Evolutionary conservation across 1,284 basidiomycete species (phyloP).

Genomic region (Serendipita sp.): DNA sequence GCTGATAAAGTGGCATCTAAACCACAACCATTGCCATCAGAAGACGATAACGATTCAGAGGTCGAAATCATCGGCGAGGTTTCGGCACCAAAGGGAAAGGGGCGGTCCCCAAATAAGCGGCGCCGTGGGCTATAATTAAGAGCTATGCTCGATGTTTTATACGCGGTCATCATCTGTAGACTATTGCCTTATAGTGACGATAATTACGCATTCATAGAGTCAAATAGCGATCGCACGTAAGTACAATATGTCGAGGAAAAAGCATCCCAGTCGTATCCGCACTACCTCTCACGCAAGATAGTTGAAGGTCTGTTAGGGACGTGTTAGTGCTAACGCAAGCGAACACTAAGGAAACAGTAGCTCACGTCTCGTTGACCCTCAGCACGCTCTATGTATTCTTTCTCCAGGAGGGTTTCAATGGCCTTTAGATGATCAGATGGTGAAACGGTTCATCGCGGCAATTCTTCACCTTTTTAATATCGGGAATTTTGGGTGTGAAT

Average conservation of each 20-base stretch:
- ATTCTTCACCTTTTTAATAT: conserved; percentile 68
- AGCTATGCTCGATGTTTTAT: background rate
- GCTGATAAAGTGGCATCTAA: background rate
- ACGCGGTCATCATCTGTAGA: background rate
- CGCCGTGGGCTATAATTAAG: background rate
- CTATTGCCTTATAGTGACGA: background rate
- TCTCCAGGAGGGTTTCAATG: conserved; percentile 93
- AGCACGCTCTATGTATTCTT: conserved; percentile 92
- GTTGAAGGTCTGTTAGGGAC: conserved; percentile 21
- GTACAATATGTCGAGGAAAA: background rate
- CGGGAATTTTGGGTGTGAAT: conserved; percentile 80
- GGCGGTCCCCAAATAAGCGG: background rate
- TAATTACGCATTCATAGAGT: background rate
- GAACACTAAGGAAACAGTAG: background rate
- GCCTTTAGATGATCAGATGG: conserved; percentile 35
- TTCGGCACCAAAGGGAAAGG: background rate
- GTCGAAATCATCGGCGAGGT: conserved; percentile 1
- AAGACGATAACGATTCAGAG: background rate
- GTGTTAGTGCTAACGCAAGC: background rate
- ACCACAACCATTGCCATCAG: background rate
- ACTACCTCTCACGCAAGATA: conserved; percentile 16
- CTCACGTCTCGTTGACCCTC: conserved; percentile 57
- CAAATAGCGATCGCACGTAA: background rate
- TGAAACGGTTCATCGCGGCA: background rate
- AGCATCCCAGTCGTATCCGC: background rate